These are phyloP conservation scores for Fusarium foetens DNA, from an alignment of 2,329 filamentous ascomycete species.

Conservation along the genomic window DNA sequence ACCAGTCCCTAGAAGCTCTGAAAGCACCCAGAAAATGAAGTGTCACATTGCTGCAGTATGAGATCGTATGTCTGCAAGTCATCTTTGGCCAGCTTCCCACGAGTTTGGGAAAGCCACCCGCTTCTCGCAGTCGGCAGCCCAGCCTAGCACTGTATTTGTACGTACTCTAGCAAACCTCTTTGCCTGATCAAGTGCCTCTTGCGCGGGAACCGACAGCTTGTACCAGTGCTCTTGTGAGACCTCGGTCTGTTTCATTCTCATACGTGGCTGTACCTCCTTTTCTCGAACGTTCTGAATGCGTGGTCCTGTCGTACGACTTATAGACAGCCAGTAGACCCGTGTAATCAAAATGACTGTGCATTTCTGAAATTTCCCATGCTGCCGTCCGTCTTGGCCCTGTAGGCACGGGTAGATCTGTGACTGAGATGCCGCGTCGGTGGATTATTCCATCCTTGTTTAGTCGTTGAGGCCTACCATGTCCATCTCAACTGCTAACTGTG, in stretches of 20 bases:
- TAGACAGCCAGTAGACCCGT: slow-evolving; percentile 16
- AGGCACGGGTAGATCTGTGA: slow-evolving; percentile 1
- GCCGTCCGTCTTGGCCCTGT: slow-evolving; percentile 7
- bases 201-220: slow-evolving; percentile 17
- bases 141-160: slow-evolving; percentile 13
- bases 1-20: slow-evolving; percentile 6
- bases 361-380: slow-evolving; percentile 17
- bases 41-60: slow-evolving; percentile 36
- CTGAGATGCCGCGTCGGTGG: neutral
- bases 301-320: slow-evolving; percentile 31
- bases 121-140: slow-evolving; percentile 7
- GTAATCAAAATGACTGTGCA: slow-evolving; percentile 22
- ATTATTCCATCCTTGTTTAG: slow-evolving; percentile 12
- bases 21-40: slow-evolving; percentile 16
- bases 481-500: slow-evolving; percentile 3
- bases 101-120: slow-evolving; percentile 31
- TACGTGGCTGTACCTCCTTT: slow-evolving; percentile 39
- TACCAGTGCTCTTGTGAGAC: slow-evolving; percentile 13
- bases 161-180: slow-evolving; percentile 13
- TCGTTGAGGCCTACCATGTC: slow-evolving; percentile 27
- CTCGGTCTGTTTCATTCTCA: slow-evolving; percentile 27
- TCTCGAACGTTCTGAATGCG: slow-evolving; percentile 37
- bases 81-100: slow-evolving; percentile 35
- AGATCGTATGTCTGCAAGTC: slow-evolving; percentile 43
- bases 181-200: slow-evolving; percentile 8